Conservation (phyloP, 192 early-diverging fungal genomes). For the Coemansia sp. region DNA sequence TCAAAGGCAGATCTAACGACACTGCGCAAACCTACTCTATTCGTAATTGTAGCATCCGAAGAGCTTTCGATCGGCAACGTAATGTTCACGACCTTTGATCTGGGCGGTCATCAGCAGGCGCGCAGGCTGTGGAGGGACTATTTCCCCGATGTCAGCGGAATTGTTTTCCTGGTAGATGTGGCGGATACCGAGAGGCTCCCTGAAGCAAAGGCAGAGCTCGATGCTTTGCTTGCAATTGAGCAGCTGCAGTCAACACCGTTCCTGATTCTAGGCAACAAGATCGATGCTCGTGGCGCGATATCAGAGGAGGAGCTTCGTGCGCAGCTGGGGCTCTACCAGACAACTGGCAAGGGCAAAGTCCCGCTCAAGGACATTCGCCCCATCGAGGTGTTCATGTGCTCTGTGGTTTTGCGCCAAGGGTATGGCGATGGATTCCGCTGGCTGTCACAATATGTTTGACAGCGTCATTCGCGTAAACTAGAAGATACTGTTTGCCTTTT, state of each 20-base stretch:
- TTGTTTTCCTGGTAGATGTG: conserved; percentile 96
- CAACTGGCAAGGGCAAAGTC: conserved; percentile 98
- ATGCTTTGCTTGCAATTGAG: conserved; percentile 91
- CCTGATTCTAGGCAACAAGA: conserved; percentile 98
- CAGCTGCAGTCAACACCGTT: conserved; percentile 91
- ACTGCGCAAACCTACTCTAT: neutral
- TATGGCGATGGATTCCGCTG: conserved; percentile 96
- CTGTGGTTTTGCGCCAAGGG: conserved; percentile 96
- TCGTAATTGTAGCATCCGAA: conserved; percentile 64
- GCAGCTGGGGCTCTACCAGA: conserved; percentile 90
- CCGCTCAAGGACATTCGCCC: conserved; percentile 90
- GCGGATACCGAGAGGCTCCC: conserved; percentile 80
- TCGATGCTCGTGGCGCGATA: conserved; percentile 90
- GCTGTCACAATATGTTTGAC: conserved; percentile 83
- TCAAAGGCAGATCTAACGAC: neutral
- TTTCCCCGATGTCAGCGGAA: conserved; percentile 96
- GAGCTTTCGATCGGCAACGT: conserved; percentile 97
- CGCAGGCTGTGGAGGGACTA: conserved; percentile 99
- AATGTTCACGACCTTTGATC: conserved; percentile 96
- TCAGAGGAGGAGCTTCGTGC: conserved; percentile 89
- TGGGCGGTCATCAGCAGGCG: conserved; percentile 95
- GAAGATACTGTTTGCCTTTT: neutral
- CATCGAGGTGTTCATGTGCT: conserved; percentile 99
- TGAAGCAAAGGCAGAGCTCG: conserved; percentile 93
- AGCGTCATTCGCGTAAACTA: neutral